A percentile compares a stretch with the other conserved stretches of the same genome.
Conservation (phyloP, 2,329 filamentous ascomycete species). For the Celoporthe dispersa region DNA sequence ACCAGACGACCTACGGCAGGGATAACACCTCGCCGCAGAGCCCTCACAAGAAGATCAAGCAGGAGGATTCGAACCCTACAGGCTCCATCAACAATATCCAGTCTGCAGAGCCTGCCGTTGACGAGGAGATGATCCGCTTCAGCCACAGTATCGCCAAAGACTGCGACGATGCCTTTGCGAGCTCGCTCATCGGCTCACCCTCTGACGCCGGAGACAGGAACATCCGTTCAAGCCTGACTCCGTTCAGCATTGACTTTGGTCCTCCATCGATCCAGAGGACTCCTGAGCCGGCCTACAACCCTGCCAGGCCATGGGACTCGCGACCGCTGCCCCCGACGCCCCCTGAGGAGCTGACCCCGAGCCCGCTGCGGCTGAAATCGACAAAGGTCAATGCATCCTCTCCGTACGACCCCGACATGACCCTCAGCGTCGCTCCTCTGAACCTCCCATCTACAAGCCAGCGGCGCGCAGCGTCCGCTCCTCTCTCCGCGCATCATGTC, state of each 20-base stretch:
- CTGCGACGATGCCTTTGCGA: constrained; percentile 90
- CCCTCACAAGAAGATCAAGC: constrained; percentile 31
- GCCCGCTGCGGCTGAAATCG: constrained; percentile 25
- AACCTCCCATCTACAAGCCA: constrained; percentile 36
- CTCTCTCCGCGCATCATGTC: constrained; percentile 48
- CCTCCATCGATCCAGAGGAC: constrained; percentile 31
- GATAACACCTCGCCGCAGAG: constrained; percentile 33
- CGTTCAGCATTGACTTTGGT: constrained; percentile 49
- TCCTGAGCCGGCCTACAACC: constrained; percentile 18
- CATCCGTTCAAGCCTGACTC: constrained; percentile 42
- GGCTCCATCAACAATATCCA: constrained; percentile 21
- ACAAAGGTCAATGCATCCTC: constrained; percentile 22
- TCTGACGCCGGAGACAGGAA: constrained; percentile 30
- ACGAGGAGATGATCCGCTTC: constrained; percentile 81
- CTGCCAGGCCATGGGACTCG: constrained; percentile 45
- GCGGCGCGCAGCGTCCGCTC: constrained; percentile 56
- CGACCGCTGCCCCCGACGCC: constrained; percentile 57
- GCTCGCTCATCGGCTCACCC: constrained; percentile 51
- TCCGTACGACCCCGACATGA: not conserved
- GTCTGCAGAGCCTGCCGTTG: constrained; percentile 44
- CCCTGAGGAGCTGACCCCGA: constrained; percentile 39
- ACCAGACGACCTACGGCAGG: constrained; percentile 35
- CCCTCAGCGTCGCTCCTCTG: constrained; percentile 22
- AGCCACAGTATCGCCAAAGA: constrained; percentile 86
- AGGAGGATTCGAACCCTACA: constrained; percentile 10